Conservation (phyloP, 139 green algal species). For the Asterochloris erici region DNA sequence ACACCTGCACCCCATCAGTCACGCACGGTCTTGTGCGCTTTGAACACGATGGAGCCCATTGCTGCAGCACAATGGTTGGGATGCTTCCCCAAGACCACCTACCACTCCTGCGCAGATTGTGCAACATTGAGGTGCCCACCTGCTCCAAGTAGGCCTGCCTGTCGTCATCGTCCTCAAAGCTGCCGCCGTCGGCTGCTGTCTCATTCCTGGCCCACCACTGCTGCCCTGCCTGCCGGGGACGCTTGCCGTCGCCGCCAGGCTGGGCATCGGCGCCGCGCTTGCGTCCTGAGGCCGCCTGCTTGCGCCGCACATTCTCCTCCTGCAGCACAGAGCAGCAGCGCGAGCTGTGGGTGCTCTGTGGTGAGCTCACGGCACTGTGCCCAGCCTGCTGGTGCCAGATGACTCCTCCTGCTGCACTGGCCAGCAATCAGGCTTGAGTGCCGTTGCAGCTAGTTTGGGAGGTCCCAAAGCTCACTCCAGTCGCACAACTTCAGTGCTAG, state of each 20-base stretch:
- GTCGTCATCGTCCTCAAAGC: slow-evolving; percentile 52
- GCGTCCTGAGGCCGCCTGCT: slow-evolving; percentile 35
- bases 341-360: no score
- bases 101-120: not conserved
- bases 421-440: not conserved
- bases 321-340: no score
- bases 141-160: slow-evolving; percentile 54
- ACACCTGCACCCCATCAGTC: no score
- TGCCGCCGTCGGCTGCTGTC: slow-evolving; percentile 11
- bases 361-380: no score
- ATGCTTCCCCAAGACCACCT: no score
- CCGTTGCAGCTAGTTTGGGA: not conserved
- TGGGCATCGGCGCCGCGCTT: slow-evolving; percentile 12
- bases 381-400: not conserved
- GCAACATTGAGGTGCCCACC: slow-evolving; percentile 1
- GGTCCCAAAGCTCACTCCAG: not conserved
- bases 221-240: slow-evolving; percentile 18
- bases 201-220: slow-evolving; percentile 9
- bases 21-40: no score
- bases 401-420: not conserved
- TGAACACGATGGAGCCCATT: no score
- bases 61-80: no score
- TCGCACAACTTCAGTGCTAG: no score
- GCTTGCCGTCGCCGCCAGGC: slow-evolving; percentile 5
- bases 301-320: slow-evolving; percentile 66